Evolutionary conservation across 441 rosid species (phyloP), one percentile per base, ranked within the genome.

Genomic region (Daphne laureola): DNA sequence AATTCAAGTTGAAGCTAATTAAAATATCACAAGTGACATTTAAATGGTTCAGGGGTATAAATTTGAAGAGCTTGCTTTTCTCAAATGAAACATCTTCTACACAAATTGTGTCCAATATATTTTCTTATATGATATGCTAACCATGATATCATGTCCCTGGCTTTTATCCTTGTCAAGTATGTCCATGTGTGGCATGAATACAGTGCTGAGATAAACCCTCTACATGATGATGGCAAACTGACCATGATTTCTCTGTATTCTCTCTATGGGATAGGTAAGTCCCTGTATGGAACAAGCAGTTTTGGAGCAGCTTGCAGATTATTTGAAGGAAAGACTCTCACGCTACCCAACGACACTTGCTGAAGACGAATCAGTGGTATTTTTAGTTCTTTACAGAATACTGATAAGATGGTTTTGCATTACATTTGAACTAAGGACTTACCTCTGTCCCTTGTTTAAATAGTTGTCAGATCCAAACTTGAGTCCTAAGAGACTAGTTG

Each of bases 271-370:
- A 51, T 64, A 91, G 96, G 85, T 86, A 71, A 91, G 98, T 59
- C 80, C 98, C 31, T 91, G 96, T 70, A 82, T 78, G 89, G 98
- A 92, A 69, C 78, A 82, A 66, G 96, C 96, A 44, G 95, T 82
- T 54, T 66, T 92, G 53, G 91, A 82, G 59, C 98, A 92, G 66
- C 95, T 92, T 75, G 77, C 75, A 46, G 82, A 77, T 73, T 92
- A 88, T 78, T 92, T 92, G 55, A 77, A 65, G 54, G 62, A 58
- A 43, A 83, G 98, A 46, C 67, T 88, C 43, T 70, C 87, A 69
- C 80, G 89, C 63, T 92, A 92, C 66, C 88, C 85, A 25, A 86
- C 98, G 14, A 82, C 86, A 53, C 65, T 76, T 63, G 70, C 71
- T 43, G 95, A 86, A 75, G 98, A 92, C 59, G 96, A 86, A 55